A percentile compares a stretch with the other conserved stretches of the same genome.
phyloP scores from a whole-genome alignment of 73 alveolate species.

The Tetrahymena thermophila region DNA sequence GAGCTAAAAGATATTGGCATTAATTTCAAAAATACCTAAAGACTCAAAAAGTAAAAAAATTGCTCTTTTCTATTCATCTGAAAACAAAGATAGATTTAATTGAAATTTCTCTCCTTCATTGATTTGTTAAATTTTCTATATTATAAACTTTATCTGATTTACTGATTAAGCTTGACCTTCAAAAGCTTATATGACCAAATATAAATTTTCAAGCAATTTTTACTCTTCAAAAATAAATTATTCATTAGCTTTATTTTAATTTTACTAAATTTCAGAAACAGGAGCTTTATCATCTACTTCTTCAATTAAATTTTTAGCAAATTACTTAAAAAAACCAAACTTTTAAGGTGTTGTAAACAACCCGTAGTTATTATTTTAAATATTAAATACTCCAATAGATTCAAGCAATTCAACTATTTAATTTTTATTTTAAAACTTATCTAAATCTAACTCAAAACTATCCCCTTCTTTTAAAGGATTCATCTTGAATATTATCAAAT shows the following conservation, averaged over 20 bases:
- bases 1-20: not conserved
- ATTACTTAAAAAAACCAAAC: not conserved
- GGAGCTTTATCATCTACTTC: not conserved
- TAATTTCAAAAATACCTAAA: not conserved
- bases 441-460: not conserved
- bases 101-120: not conserved
- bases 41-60: not conserved
- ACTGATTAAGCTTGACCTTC: not conserved
- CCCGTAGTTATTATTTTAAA: not conserved
- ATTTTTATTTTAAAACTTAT: not conserved
- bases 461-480: not conserved
- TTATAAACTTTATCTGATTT: not conserved
- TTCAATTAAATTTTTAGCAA: not conserved
- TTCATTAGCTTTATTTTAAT: not conserved
- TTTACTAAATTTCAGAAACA: not conserved
- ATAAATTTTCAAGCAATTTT: not conserved
- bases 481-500: not conserved
- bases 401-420: not conserved
- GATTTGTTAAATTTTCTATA: not conserved
- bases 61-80: not conserved
- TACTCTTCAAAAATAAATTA: not conserved
- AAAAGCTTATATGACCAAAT: not conserved
- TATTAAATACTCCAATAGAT: not conserved
- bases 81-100: not conserved
- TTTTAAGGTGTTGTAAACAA: not conserved